Conservation (phyloP, 148 eudicot species). For the Cornus controversa region DNA sequence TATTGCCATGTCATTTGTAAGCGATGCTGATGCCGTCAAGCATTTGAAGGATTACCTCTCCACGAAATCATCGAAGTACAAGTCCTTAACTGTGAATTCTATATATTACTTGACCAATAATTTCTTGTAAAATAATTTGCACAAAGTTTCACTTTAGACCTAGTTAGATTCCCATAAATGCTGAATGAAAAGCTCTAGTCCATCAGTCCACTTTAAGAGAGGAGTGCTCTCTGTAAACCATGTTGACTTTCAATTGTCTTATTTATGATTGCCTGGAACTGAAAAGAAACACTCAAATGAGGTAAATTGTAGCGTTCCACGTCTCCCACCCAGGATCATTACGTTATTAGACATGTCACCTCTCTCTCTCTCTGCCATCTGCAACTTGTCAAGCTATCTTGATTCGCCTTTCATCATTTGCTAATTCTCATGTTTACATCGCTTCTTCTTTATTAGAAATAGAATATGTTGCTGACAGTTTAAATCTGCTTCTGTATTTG, state of each 20-base stretch:
- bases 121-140: background rate
- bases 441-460: background rate
- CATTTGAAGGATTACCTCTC: slow-evolving; percentile 43
- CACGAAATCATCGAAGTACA: slow-evolving; percentile 25
- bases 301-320: background rate
- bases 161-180: too few relatives aligned
- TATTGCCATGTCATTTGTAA: slow-evolving; percentile 51
- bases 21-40: slow-evolving; percentile 39
- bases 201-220: too few relatives aligned
- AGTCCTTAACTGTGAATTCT: background rate
- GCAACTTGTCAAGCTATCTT: background rate
- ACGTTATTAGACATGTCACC: background rate
- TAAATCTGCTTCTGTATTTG: background rate
- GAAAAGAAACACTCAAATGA: too few relatives aligned
- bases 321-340: background rate
- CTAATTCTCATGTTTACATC: background rate
- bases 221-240: background rate
- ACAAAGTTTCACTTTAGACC: too few relatives aligned
- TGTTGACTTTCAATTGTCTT: background rate
- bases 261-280: too few relatives aligned
- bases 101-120: background rate
- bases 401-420: background rate
- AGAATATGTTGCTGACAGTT: background rate
- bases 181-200: background rate
- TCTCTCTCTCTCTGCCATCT: background rate